Percentiles rank a stretch among this genome's conserved stretches.
Evolutionary conservation across 495 filamentous ascomycete species (phyloP).

Genomic region (Trichoderma orchidacearum): DNA sequence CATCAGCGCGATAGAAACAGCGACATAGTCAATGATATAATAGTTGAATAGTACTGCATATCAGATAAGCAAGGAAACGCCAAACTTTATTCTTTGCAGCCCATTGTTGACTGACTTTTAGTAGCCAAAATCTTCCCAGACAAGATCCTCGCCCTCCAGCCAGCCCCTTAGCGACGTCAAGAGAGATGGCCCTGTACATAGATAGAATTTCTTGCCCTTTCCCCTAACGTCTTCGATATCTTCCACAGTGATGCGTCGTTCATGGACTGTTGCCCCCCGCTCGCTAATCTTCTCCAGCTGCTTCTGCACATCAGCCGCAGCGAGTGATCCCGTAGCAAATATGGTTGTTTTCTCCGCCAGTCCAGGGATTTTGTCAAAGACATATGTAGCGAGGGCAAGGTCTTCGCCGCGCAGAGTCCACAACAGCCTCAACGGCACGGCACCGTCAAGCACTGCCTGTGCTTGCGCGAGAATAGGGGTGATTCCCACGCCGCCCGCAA

Average conservation of each 20-base stretch:
- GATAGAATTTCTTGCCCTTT: conserved; percentile 40
- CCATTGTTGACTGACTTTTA: conserved; percentile 9
- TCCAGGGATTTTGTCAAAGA: conserved; percentile 34
- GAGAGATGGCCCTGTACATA: conserved; percentile 49
- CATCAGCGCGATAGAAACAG: too few relatives aligned
- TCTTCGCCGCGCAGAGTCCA: conserved; percentile 55
- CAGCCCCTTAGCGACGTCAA: conserved; percentile 43
- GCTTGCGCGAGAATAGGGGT: conserved; percentile 62
- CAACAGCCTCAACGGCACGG: conserved; percentile 32
- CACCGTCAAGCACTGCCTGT: conserved; percentile 23
- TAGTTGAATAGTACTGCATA: background rate
- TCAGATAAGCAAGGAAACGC: background rate
- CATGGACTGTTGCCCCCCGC: conserved; percentile 27
- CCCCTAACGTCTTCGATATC: conserved; percentile 34
- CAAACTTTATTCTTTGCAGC: background rate
- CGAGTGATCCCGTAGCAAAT: conserved; percentile 40
- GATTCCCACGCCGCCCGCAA: conserved; percentile 70
- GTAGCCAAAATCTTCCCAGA: conserved; percentile 63
- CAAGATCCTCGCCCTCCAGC: conserved; percentile 46
- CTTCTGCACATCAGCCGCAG: conserved; percentile 14
- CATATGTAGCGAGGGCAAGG: conserved; percentile 45
- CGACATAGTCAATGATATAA: background rate
- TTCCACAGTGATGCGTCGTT: conserved; percentile 36
- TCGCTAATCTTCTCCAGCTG: conserved; percentile 9
- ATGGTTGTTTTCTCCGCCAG: conserved; percentile 39